A percentile compares a stretch with the other conserved stretches of the same genome.
Evolutionary conservation across 352 stramenopile genomes (phyloP).

Genomic region (Pythium brachiatum): DNA sequence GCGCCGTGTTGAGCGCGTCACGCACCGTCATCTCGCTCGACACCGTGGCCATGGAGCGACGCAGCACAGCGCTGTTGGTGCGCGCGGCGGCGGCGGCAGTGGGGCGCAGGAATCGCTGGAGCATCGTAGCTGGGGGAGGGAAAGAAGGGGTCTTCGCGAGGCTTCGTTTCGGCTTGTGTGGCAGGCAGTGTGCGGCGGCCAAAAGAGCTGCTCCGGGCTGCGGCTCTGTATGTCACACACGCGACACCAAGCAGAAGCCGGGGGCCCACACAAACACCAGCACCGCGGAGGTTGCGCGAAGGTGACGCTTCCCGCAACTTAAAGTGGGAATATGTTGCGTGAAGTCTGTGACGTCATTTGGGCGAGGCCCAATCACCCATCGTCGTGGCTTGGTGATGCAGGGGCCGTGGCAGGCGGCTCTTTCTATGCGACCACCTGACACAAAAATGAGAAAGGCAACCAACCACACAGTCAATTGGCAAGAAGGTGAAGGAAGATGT

Average conservation of each 20-base stretch:
- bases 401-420: not conserved
- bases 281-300: slow-evolving; percentile 18
- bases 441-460: not conserved
- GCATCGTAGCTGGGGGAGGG: slow-evolving; percentile 24
- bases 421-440: not conserved
- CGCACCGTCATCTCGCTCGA: slow-evolving; percentile 93
- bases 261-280: slow-evolving; percentile 14
- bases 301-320: slow-evolving; percentile 17
- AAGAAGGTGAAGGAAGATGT: not conserved
- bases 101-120: slow-evolving; percentile 46
- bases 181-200: not conserved
- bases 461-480: not conserved
- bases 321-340: slow-evolving; percentile 5
- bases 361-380: not conserved
- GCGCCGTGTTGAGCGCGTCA: slow-evolving; percentile 97
- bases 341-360: slow-evolving; percentile 27
- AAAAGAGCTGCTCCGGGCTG: slow-evolving; percentile 5
- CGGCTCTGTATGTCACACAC: slow-evolving; percentile 12
- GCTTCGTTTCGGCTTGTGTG: slow-evolving; percentile 17
- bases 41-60: slow-evolving; percentile 74
- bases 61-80: slow-evolving; percentile 29
- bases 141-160: slow-evolving; percentile 7
- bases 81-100: slow-evolving; percentile 3
- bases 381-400: not conserved
- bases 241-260: slow-evolving; percentile 28